These are phyloP conservation scores for Viola pubescens DNA, from an alignment of 441 rosid genomes.

Conservation along the genomic window DNA sequence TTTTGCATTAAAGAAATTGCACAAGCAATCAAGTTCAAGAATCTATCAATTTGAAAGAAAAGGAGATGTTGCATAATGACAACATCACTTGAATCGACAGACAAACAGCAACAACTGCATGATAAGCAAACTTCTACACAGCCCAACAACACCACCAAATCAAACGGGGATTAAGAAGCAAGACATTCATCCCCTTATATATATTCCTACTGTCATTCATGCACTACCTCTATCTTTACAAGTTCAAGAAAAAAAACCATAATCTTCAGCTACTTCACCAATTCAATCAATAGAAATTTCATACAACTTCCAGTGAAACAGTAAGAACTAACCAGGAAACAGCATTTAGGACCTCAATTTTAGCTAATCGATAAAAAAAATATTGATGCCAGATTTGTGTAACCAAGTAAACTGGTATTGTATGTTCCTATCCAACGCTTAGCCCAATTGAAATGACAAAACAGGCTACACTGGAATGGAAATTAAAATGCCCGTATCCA, in stretches of 20 bases:
- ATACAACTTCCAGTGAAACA: no score
- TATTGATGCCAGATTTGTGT: no score
- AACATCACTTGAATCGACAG: conserved; percentile 7
- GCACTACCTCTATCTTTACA: background rate
- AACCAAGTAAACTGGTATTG: no score
- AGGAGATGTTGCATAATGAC: background rate
- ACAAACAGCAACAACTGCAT: background rate
- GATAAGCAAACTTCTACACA: background rate
- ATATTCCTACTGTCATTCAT: background rate
- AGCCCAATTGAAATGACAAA: background rate
- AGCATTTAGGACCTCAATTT: no score
- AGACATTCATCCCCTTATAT: background rate
- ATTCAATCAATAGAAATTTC: no score
- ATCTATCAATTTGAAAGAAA: background rate
- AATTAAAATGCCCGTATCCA: background rate
- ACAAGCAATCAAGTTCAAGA: no score
- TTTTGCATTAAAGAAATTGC: no score
- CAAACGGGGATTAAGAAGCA: background rate
- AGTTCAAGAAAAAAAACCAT: background rate
- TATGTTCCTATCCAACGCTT: no score
- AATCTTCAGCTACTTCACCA: no score
- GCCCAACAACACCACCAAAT: background rate
- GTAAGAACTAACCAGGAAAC: no score
- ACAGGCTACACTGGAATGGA: background rate
- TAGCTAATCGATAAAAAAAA: no score